These are phyloP conservation scores for Ilex asprella DNA, from an alignment of 257 asterid species.

Conservation along the genomic window DNA sequence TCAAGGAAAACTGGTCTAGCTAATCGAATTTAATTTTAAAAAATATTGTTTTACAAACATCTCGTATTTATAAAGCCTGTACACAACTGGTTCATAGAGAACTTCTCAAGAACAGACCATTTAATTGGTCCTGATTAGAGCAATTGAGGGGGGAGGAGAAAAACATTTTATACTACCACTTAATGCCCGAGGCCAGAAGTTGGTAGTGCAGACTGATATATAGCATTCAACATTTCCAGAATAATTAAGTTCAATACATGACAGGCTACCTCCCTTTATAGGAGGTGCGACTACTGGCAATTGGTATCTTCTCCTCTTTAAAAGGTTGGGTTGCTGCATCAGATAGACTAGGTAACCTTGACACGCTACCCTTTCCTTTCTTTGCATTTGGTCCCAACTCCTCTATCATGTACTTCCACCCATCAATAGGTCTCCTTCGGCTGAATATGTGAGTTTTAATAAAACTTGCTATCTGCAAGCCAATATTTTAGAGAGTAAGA, in stretches of 20 bases:
- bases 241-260: neutral
- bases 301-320: conserved; percentile 49
- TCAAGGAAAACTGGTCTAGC: conserved; percentile 44
- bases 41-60: no score
- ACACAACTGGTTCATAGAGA: no score
- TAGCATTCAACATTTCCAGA: no score
- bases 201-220: no score
- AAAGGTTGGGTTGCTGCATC: conserved; percentile 85
- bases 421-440: conserved; percentile 66
- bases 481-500: neutral
- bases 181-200: no score
- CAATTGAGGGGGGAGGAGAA: no score
- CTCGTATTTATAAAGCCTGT: no score
- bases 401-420: conserved; percentile 97
- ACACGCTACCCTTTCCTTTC: conserved; percentile 76
- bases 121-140: no score
- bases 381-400: conserved; percentile 83
- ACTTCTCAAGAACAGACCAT: no score
- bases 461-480: conserved; percentile 80
- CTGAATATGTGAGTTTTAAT: conserved; percentile 66
- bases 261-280: conserved; percentile 9
- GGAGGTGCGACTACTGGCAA: conserved; percentile 13
- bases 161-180: no score
- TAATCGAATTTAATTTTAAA: no score
- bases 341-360: conserved; percentile 64